These are phyloP conservation scores for Colletotrichum aenigma DNA, from an alignment of 2,329 filamentous ascomycete genomes.

Conservation along the genomic window DNA sequence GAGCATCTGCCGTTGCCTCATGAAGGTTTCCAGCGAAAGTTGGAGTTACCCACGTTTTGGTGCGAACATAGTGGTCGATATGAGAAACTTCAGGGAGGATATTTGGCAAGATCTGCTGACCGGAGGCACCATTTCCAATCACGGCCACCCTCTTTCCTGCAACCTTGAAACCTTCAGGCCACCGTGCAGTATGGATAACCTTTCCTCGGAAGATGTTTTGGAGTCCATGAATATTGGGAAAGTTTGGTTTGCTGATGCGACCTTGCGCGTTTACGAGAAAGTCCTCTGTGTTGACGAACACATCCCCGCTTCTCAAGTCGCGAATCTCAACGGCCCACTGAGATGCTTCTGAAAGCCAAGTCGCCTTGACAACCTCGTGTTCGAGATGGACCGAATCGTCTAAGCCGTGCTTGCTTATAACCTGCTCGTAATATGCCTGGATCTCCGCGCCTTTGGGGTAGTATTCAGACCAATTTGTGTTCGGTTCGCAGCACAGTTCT, in stretches of 20 bases:
- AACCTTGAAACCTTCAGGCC: not conserved
- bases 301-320: not conserved
- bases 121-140: not conserved
- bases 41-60: not conserved
- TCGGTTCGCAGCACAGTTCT: constrained; percentile 21
- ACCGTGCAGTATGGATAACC: not conserved
- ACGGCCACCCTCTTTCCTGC: not conserved
- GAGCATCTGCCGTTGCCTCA: not conserved
- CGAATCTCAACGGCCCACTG: not conserved
- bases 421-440: constrained; percentile 15
- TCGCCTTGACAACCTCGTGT: not conserved
- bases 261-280: not conserved
- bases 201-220: not conserved
- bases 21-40: not conserved
- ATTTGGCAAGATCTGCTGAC: not conserved
- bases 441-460: constrained; percentile 23
- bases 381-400: not conserved
- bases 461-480: constrained; percentile 19
- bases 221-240: not conserved
- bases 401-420: not conserved
- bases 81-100: not conserved
- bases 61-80: not conserved
- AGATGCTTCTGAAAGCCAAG: not conserved
- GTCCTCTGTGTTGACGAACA: not conserved
- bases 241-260: not conserved